These are phyloP conservation scores for Pythium chondricola DNA, from an alignment of 352 stramenopile species.

Conservation along the genomic window DNA sequence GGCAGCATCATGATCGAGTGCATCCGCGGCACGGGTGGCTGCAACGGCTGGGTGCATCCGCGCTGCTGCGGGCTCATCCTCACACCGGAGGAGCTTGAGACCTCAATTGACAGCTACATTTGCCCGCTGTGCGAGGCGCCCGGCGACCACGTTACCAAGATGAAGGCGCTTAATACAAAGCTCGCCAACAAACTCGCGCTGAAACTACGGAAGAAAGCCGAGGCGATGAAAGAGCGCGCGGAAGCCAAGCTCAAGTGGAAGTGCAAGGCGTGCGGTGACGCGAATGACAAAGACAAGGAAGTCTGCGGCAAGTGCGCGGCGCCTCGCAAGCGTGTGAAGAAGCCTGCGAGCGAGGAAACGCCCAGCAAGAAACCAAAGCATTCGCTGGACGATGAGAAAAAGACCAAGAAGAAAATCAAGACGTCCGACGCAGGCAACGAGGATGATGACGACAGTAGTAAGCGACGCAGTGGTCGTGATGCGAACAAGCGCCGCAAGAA, in stretches of 20 bases:
- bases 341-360: constrained; percentile 15
- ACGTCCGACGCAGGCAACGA: neutral
- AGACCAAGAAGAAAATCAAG: constrained; percentile 1
- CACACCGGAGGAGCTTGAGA: constrained; percentile 80
- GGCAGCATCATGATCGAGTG: constrained; percentile 91
- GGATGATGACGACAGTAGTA: neutral
- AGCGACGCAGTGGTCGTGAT: constrained; percentile 52
- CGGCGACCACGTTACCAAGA: constrained; percentile 52
- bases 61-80: constrained; percentile 82
- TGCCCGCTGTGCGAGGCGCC: constrained; percentile 76
- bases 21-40: constrained; percentile 84
- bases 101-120: constrained; percentile 70
- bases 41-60: constrained; percentile 89
- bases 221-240: constrained; percentile 17
- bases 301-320: constrained; percentile 27
- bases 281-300: constrained; percentile 35
- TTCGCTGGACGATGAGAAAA: neutral
- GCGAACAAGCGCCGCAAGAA: constrained; percentile 66
- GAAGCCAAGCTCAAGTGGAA: constrained; percentile 20
- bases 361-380: constrained; percentile 3
- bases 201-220: constrained; percentile 30
- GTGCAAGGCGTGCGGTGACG: constrained; percentile 36
- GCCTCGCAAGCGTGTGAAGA: constrained; percentile 8
- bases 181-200: constrained; percentile 63
- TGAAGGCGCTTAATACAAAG: constrained; percentile 69